phyloP scores from a whole-genome alignment of 2,329 filamentous ascomycete genomes.

The Fonsecaea erecta region DNA sequence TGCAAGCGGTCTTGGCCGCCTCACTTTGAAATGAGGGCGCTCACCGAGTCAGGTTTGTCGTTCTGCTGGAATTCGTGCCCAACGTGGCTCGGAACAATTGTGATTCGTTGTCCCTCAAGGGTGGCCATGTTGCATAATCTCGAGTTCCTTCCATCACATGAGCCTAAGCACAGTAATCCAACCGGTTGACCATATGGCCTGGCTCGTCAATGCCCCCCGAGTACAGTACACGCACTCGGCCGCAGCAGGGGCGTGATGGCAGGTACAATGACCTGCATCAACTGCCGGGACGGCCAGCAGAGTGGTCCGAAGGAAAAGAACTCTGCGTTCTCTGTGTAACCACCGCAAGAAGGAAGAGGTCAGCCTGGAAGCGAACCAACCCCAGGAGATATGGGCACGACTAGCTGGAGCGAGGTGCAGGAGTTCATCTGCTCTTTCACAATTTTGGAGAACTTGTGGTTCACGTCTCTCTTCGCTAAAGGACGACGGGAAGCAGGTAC shows the following conservation, averaged over 20 bases:
- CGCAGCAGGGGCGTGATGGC: not conserved
- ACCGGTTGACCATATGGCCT: not conserved
- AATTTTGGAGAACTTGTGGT: not conserved
- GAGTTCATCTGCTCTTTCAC: constrained; percentile 8
- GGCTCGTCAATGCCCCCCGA: constrained; percentile 8
- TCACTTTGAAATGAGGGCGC: constrained; percentile 22
- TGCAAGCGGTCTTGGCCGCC: constrained; percentile 21
- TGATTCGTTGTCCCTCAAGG: not conserved
- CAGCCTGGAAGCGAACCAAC: constrained; percentile 13
- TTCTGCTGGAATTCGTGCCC: constrained; percentile 26
- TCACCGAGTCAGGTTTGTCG: constrained; percentile 10
- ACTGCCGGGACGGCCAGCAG: not conserved
- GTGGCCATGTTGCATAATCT: not conserved
- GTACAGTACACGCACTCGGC: constrained; percentile 1
- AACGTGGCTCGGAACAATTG: constrained; percentile 6
- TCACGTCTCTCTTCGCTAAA: not conserved
- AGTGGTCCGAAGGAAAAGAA: constrained; percentile 10
- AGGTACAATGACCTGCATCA: constrained; percentile 17
- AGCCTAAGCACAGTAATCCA: constrained; percentile 1
- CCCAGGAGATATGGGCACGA: not conserved
- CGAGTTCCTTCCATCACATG: constrained; percentile 12
- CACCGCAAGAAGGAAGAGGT: constrained; percentile 2
- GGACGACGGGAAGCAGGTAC: not conserved
- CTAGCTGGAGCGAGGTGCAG: constrained; percentile 18
- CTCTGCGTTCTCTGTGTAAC: constrained; percentile 19